phyloP scores from a whole-genome alignment of 306 rosid species.

The Inga laurina region DNA sequence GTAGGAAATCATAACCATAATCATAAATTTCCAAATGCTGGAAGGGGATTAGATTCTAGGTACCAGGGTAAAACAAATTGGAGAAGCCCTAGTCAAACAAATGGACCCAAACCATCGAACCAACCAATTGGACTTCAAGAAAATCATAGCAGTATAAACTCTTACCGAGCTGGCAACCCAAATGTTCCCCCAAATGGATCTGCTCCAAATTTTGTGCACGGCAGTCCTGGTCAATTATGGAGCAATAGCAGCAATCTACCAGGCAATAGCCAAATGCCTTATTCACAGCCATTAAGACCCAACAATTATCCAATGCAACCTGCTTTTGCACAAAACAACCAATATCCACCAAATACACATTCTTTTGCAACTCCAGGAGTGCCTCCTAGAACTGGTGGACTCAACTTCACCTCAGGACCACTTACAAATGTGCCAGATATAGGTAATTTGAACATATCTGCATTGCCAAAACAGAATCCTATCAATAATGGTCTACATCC shows the following conservation, averaged over 20 bases:
- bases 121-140: constrained; percentile 41
- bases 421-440: constrained; percentile 48
- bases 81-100: constrained; percentile 47
- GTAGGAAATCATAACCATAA: constrained; percentile 35
- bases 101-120: constrained; percentile 35
- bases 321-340: constrained; percentile 39
- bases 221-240: constrained; percentile 38
- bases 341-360: constrained; percentile 35
- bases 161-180: constrained; percentile 2
- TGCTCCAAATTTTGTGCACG: constrained; percentile 36
- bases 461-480: constrained; percentile 34
- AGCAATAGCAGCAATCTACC: constrained; percentile 34
- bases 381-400: constrained; percentile 45
- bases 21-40: constrained; percentile 37
- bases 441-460: constrained; percentile 46
- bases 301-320: constrained; percentile 43
- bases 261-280: constrained; percentile 39
- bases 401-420: constrained; percentile 45
- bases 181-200: constrained; percentile 35
- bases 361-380: constrained; percentile 37
- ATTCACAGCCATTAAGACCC: constrained; percentile 43
- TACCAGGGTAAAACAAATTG: constrained; percentile 36
- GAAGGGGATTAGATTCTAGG: constrained; percentile 48
- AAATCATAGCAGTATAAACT: constrained; percentile 29
- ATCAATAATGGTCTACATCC: constrained; percentile 33